Evolutionary conservation across 805 yeast genomes (phyloP).

Genomic region (Scheffersomyces amazonensis): DNA sequence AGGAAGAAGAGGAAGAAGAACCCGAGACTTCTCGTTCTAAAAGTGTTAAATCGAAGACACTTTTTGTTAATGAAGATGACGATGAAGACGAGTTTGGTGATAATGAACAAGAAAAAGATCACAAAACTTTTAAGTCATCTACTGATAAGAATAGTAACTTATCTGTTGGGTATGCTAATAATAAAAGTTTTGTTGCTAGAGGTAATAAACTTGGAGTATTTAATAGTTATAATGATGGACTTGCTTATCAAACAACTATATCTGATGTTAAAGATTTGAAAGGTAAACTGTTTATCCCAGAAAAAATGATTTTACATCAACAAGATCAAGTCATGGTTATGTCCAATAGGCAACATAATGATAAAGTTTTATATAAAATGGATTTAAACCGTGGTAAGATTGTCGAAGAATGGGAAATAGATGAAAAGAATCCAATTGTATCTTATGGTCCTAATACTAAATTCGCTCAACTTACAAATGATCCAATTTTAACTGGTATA

Average conservation of each 20-base stretch:
- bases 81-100: slow-evolving; percentile 36
- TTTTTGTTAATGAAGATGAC: slow-evolving; percentile 13
- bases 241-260: slow-evolving; percentile 69
- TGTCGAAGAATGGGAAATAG: slow-evolving; percentile 80
- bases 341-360: slow-evolving; percentile 46
- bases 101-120: slow-evolving; percentile 28
- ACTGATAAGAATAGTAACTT: slow-evolving; percentile 57
- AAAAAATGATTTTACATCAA: slow-evolving; percentile 71
- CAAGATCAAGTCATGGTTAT: slow-evolving; percentile 69
- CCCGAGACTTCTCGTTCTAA: slow-evolving; percentile 1
- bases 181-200: slow-evolving; percentile 75
- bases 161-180: slow-evolving; percentile 67
- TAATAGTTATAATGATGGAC: slow-evolving; percentile 49
- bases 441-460: slow-evolving; percentile 70
- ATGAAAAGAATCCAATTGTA: slow-evolving; percentile 46
- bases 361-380: slow-evolving; percentile 59
- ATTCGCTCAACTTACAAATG: slow-evolving; percentile 70
- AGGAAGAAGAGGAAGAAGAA: slow-evolving; percentile 35
- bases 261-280: slow-evolving; percentile 50
- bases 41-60: neutral
- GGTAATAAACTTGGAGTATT: slow-evolving; percentile 82
- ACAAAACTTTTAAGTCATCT: slow-evolving; percentile 15
- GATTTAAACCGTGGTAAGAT: slow-evolving; percentile 77
- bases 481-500: slow-evolving; percentile 71
- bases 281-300: slow-evolving; percentile 52